Base-by-base conservation (phyloP, 169 alveolate genomes). In the Pseudocohnilembus persalinus region DNA sequence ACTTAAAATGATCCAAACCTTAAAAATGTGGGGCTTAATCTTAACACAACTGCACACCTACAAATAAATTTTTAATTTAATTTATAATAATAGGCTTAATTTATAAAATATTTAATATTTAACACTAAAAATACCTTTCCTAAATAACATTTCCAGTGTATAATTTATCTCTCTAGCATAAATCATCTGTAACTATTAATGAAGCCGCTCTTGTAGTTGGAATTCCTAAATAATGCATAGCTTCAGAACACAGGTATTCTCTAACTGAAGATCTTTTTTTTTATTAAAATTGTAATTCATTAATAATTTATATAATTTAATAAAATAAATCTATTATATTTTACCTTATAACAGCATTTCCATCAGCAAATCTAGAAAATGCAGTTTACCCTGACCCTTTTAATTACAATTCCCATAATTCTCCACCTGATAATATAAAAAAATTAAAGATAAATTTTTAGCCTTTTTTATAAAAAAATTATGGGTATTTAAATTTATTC, bases 151-250 rank as follows among this genome's bases (percentile, higher is more conserved):
- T 31, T 28, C 93, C 92, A 49, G 84, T 75, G 72, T 91, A 93
- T 26, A 84, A 76, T 27, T 88, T 88, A 77, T 93, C 95, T 88
- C 95, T 85, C 29, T 65, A 33, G 29, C 91, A 95, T 84, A 28
- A 72, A 29, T 88, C 33, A 29, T 93, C 94, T 26, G 92, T 83
- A 0, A 85, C 73, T 26, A 89, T 88, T 33, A 93, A 73, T 0
- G 96, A 82, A 73, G 92, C 97, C 20, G 97, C 97, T 74, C 97
- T 90, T 28, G 96, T 89, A 35, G 97, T 93, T 29, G 97, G 97
- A 25, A 94, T 85, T 11, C 84, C 89, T 24, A 94, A 88, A 33
- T 72, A 86, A 83, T 87, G 87, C 92, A 94, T 81, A 32, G 91
- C 92, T 86, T 94, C 97, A 68, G 93, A 83, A 82, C 96, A 92